Evolutionary conservation across 2,329 filamentous ascomycete genomes (phyloP), one percentile per base, ranked within the genome.

Genomic region (Ceratocystis huliohia): DNA sequence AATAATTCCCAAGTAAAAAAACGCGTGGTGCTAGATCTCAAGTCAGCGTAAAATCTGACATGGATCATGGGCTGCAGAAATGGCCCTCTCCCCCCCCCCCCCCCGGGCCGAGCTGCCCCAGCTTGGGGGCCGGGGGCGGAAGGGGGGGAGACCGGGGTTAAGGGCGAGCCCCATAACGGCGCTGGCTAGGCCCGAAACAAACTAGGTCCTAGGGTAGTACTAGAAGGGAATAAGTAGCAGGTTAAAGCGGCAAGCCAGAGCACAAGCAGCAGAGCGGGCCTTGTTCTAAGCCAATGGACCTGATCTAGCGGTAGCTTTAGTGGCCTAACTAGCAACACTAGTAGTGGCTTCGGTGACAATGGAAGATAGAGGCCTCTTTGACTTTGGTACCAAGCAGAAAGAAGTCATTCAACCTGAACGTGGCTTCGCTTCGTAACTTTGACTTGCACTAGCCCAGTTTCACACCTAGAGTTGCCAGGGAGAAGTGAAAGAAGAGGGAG

Each of bases 381-480:
- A 13, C 13, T 41, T 15, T 13, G 37, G 37, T 3, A 41, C 37
- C 15, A 41, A 41, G 37, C 37, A 41, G 13, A 3, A 41, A 13
- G 4, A 41, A 41, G 37, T 1, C 48, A 53, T 3, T 53, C 7
- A 1, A 25, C 28, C 37, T 37, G 56, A 41, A 59, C 28, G 28
- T 59, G 56, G 48, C 48, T 53, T 41, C 37, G 48, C 10, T 37
- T 59, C 56, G 15, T 28, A n/a, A 59, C 56, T 59, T 59, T 59
- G 56, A 59, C 56, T 20, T 20, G 56, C 56, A 37, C 56, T 59
- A 59, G 56, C 56, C 37, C 6, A 15, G 56, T 59, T 59, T 59
- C 56, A 59, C 56, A n/a, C 25, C 17, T 33, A 17, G 28, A 59
- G 56, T 59, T 59, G 17, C 30, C 17, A 30, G 56, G 56, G 28